Evolutionary conservation across 345 rosid species (phyloP), one percentile per base, ranked within the genome.

Genomic region (Ceriops zippeliana): DNA sequence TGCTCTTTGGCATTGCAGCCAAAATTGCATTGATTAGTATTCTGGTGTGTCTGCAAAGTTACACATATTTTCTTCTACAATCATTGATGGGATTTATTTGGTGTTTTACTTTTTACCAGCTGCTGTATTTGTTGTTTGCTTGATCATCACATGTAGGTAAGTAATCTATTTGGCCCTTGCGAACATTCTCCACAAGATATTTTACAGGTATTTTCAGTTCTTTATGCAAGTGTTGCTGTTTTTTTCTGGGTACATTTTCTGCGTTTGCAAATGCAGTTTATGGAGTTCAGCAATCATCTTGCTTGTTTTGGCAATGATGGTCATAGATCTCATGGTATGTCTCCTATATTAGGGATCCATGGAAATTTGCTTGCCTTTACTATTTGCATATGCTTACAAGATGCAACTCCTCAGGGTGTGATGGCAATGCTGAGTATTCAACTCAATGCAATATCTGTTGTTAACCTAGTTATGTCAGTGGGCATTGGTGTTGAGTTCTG

Each of bases 401-500:
- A 56, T 87, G 63, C 64, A 61, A 76, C 63, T 76, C 73, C 62
- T n/a, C 88, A 95, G 99, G 99, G 99, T 20, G 91, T 92, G 66
- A 95, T 95, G 98, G 93, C 97, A 54, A 79, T 90, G 75, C 81
- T 92, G 68, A 64, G 79, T 57, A 95, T 95, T 78, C 99, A 95
- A 84, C 86, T 95, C 72, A 95, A 95, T 61, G 99, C 99, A 47
- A 73, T 95, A 59, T 95, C 99, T 0, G 97, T 95, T 58, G 99
- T 95, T 69, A 95, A 95, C 86, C 88, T 95, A 60, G 80, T 95
- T 66, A 90, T 95, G 99, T 76, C 99, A 26, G 98, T 92, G 61
- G 98, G 99, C 65, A 92, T 92, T 64, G 90, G 92, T 10, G 96
- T 92, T 42, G 99, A 95, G 87, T 95, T 95, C 75, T 95, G 98